Evolutionary conservation across 176 grass and related monocot species (phyloP).

Genomic region (Sorghum bicolor): DNA sequence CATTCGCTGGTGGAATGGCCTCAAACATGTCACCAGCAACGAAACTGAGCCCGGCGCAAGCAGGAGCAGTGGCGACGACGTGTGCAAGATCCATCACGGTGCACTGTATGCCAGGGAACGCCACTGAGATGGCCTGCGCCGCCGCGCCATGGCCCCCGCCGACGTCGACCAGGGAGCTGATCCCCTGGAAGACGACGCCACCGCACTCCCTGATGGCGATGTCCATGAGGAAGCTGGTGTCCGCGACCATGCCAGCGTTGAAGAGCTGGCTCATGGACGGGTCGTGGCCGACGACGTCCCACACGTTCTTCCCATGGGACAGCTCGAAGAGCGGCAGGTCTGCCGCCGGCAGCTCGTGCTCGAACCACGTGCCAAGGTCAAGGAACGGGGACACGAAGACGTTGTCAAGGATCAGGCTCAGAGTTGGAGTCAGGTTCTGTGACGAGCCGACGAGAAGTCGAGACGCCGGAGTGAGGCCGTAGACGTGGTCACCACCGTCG

Average conservation of each 20-base stretch:
- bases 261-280: background rate
- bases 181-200: background rate
- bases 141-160: background rate
- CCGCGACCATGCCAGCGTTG: background rate
- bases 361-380: background rate
- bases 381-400: background rate
- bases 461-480: background rate
- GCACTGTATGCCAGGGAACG: background rate
- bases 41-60: background rate
- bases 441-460: background rate
- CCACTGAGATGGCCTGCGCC: background rate
- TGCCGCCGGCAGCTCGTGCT: background rate
- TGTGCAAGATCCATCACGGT: background rate
- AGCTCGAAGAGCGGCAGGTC: background rate
- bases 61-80: background rate
- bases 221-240: conserved; percentile 1
- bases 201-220: background rate
- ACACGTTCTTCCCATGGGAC: background rate
- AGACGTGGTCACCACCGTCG: background rate
- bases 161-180: background rate
- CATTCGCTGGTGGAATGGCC: background rate
- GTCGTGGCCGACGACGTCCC: background rate
- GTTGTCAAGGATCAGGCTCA: background rate
- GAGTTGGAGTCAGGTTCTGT: background rate
- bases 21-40: background rate